Evolutionary conservation across 306 rosid genomes (phyloP).

Genomic region (Fagus sylvatica): DNA sequence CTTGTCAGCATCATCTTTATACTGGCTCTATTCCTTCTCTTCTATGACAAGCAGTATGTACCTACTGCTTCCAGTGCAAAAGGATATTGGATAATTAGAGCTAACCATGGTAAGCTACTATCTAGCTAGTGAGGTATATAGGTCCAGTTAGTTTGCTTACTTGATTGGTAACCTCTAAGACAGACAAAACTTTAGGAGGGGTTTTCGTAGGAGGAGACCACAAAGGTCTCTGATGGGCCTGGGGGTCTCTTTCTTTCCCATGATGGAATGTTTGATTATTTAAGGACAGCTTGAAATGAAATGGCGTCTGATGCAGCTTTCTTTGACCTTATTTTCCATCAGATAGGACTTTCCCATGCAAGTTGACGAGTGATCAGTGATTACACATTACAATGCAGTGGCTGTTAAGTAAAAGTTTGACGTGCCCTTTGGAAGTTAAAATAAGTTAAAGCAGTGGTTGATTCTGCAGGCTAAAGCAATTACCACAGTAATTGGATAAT

Average conservation of each 20-base stretch:
- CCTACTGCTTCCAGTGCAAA: neutral
- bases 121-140: neutral
- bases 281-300: constrained; percentile 3
- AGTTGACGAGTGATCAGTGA: neutral
- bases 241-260: neutral
- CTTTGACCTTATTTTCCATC: neutral
- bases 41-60: too few relatives aligned
- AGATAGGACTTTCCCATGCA: neutral
- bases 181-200: neutral
- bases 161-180: neutral
- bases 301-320: constrained; percentile 4
- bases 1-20: neutral
- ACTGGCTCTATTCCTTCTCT: neutral
- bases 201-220: neutral
- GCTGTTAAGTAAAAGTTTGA: neutral
- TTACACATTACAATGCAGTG: neutral
- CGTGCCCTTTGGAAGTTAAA: neutral
- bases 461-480: neutral
- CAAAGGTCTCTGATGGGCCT: neutral
- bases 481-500: too few relatives aligned
- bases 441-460: neutral
- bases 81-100: neutral
- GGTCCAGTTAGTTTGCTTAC: neutral
- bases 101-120: too few relatives aligned
- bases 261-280: constrained; percentile 3